Conservation (phyloP, 371 early-diverging fungal species). For the Racocetra persica region DNA sequence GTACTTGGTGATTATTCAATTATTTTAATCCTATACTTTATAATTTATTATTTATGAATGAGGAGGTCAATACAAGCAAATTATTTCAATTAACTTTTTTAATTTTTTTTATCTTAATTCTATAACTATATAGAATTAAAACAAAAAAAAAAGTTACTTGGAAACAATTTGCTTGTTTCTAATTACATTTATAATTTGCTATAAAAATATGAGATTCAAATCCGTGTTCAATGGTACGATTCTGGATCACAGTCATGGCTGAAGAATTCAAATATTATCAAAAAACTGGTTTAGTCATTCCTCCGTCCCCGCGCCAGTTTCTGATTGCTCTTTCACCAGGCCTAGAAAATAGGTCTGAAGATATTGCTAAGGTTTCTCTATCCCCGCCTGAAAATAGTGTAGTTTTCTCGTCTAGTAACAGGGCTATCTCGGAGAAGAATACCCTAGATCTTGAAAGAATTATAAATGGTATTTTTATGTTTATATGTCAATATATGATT, state of each 20-base stretch:
- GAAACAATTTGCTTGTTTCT: no score
- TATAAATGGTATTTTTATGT: neutral
- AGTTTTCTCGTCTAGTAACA: conserved; percentile 19
- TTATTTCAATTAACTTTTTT: no score
- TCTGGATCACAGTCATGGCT: neutral
- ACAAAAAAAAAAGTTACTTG: no score
- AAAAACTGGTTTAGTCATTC: neutral
- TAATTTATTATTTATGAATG: no score
- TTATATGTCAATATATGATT: no score
- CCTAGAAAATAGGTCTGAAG: neutral
- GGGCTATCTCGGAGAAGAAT: conserved; percentile 28
- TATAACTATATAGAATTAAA: no score
- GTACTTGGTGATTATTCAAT: conserved; percentile 45
- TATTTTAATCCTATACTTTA: no score
- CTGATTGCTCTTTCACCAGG: neutral
- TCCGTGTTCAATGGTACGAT: conserved; percentile 19
- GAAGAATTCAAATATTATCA: neutral
- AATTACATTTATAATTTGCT: neutral
- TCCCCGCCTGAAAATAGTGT: conserved; percentile 22
- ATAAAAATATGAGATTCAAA: conserved; percentile 37
- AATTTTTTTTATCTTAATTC: no score
- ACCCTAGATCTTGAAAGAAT: conserved; percentile 14
- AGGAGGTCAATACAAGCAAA: no score
- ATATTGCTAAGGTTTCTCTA: neutral
- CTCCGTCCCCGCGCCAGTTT: neutral